These are phyloP conservation scores for Hypomontagnella submonticulosa DNA, from an alignment of 495 filamentous ascomycete species.

Conservation along the genomic window DNA sequence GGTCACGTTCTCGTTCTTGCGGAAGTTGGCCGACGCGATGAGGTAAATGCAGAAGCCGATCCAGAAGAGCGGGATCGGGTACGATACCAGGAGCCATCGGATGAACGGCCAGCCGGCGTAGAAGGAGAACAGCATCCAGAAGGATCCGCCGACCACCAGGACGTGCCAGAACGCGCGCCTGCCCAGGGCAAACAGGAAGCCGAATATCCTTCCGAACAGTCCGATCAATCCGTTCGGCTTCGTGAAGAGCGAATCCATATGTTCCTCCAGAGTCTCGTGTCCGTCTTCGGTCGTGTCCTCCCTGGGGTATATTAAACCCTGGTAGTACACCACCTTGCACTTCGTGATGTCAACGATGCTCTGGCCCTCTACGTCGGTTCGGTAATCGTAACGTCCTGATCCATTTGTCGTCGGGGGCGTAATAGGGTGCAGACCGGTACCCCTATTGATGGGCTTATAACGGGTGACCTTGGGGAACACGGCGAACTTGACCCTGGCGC, in stretches of 20 bases:
- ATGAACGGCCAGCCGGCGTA: conserved; percentile 1
- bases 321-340: conserved; percentile 53
- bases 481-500: conserved; percentile 55
- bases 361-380: conserved; percentile 39
- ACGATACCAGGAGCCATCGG: not conserved
- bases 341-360: conserved; percentile 40
- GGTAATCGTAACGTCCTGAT: too few relatives aligned
- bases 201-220: not conserved
- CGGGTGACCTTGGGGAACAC: conserved; percentile 54
- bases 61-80: conserved; percentile 6
- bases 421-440: conserved; percentile 11
- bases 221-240: conserved; percentile 6
- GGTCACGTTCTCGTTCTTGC: not conserved
- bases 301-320: conserved; percentile 39
- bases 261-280: conserved; percentile 23
- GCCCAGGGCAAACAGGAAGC: not conserved
- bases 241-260: conserved; percentile 6
- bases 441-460: conserved; percentile 42
- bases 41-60: not conserved
- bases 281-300: conserved; percentile 1
- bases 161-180: conserved; percentile 19
- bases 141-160: not conserved
- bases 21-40: not conserved
- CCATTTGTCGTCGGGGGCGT: too few relatives aligned
- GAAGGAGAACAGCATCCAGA: not conserved